Evolutionary conservation across 2,329 filamentous ascomycete species (phyloP), one percentile per base, ranked within the genome.

Genomic region (Scolecobasidium constrictum): DNA sequence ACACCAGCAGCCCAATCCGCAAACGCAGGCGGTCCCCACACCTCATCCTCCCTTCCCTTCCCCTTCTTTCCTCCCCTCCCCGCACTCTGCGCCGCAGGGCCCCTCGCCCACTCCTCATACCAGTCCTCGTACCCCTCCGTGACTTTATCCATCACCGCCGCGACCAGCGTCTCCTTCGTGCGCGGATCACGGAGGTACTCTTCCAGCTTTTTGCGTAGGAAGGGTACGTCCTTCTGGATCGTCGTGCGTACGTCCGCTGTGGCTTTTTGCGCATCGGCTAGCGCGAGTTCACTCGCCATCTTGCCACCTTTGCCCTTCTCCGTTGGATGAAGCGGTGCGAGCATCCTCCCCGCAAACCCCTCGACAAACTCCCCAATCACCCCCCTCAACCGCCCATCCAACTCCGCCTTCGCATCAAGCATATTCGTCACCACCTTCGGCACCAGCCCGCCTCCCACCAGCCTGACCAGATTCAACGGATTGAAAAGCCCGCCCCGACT

Each of bases 381-480:
- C 4, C 69, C 72, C 33, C 78, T 62, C 5, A 83, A 64, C 5
- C 73, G 65, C 1, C 73, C 75, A 49, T 83, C 78, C 0, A 83
- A 66, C 56, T 83, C 78, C 9, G 75, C 76, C 60, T 82, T 82
- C 16, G 78, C 78, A 53, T 83, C 78, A 13, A 82, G 68, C 78
- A 83, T 82, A 54, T 81, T 81, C 54, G 81, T 77, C 0, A 83
- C 75, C 3, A 83, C 78, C 36, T 74, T 74, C 0, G 78, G 78
- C 21, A 82, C 62, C 2, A 82, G 68, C 7, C 71, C 68, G 26
- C 69, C 65, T 20, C 72, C 69, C 7, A 45, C 26, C 9, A 81
- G 62, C 1, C 73, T 70, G 50, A 81, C 68, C 35, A 81, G 71
- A 39, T 74, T 77, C 33, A 71, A 64, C 0, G 78, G 76, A 48